Base-by-base conservation (phyloP, 1,284 basidiomycete species). In the Marasmius tenuissimus region DNA sequence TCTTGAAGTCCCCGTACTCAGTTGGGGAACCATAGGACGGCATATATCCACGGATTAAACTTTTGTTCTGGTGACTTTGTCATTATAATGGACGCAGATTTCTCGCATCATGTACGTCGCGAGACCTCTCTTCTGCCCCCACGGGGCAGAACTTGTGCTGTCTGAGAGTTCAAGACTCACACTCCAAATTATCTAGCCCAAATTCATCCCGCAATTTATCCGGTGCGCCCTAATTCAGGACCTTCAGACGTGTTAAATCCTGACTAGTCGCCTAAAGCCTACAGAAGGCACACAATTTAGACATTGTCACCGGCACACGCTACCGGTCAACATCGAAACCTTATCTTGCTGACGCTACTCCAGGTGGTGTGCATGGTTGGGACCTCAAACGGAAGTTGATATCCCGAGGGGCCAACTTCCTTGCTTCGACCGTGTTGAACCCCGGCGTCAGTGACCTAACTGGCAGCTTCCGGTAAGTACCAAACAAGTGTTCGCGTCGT, bases 51-150 rank as follows among this genome's bases (percentile, higher is more conserved):
- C 72, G 94, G 94, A 11, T 80, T 97, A 58, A 89, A 93, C 69
- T 93, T 90, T 72, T 91, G 89, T 70, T 88, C 90, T 0, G 94
- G 94, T n/a, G 92, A 93, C 75, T 97, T 95, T 77, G 93, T 96
- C 39, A 93, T 96, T 71, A 96, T 97, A 74, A 97, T 97, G 94
- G 94, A 97, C 71, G 94, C 94, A 57, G 94, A 97, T 76, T 96
- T 97, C 74, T 96, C 93, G 11, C 94, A 97, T 73, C 94, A 97
- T 71, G 94, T 94, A 75, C 58, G 89, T 76, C 11, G 52, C 34
- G 52, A 37, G 12, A 39, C 55, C 6, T 14, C 11, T 39, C 33
- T n/a, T 37, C 47, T 34, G 47, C 22, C 47, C 38, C 27, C 20
- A 20, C 48, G 45, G 20, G 27, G 27, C 27, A 27, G 2, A 27